Evolutionary conservation across 1,284 basidiomycete species (phyloP).

Genomic region (Melampsora larici-populina): DNA sequence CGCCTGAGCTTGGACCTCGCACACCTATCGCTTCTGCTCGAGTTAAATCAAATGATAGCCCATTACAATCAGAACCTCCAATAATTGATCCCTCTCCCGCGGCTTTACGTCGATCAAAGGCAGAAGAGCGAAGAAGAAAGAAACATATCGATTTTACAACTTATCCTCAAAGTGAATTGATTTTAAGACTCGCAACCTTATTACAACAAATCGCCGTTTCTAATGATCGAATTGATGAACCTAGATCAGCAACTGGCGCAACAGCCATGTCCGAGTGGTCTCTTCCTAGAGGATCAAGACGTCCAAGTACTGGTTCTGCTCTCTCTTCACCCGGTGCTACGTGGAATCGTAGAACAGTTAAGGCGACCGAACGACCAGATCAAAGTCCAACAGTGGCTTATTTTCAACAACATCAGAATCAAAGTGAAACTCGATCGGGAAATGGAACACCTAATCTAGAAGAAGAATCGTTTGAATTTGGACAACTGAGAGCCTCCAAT

Average conservation of each 20-base stretch:
- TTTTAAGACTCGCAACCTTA: conserved; percentile 81
- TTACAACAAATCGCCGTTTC: conserved; percentile 86
- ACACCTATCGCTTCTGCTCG: too few relatives aligned
- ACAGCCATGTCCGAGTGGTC: background rate
- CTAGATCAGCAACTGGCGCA: conserved; percentile 49
- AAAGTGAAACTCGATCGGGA: conserved; percentile 44
- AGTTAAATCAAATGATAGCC: too few relatives aligned
- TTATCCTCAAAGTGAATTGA: conserved; percentile 64
- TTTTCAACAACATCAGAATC: conserved; percentile 48
- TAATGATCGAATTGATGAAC: conserved; percentile 63
- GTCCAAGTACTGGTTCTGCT: background rate
- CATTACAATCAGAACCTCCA: too few relatives aligned
- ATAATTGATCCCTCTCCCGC: too few relatives aligned
- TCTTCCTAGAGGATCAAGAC: background rate
- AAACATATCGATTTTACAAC: conserved; percentile 59
- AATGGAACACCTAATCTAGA: conserved; percentile 7
- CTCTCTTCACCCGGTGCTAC: background rate
- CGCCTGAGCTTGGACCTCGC: too few relatives aligned
- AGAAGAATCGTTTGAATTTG: background rate
- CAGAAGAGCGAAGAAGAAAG: background rate
- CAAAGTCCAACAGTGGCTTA: conserved; percentile 47
- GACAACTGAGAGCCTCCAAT: conserved; percentile 1
- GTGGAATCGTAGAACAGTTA: conserved; percentile 36
- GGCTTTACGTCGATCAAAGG: too few relatives aligned
- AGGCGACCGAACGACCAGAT: conserved; percentile 46